Evolutionary conservation across 2,329 filamentous ascomycete genomes (phyloP).

Genomic region (Paecilomyces dactylethromorphus): DNA sequence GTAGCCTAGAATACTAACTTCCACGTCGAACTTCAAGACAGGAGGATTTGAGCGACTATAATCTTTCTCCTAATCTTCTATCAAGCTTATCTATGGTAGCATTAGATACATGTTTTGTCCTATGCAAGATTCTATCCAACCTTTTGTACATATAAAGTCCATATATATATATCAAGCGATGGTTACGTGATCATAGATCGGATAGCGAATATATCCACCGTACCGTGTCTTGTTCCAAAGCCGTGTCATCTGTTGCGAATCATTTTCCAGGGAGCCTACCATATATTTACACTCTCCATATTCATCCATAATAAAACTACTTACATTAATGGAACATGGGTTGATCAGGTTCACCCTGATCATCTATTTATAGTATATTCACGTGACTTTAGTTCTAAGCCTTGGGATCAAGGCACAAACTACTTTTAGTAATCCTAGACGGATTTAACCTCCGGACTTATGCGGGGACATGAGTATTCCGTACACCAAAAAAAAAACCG

Average conservation of each 20-base stretch:
- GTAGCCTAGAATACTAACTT: constrained; percentile 28
- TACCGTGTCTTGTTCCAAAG: background rate
- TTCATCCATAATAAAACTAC: background rate
- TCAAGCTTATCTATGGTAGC: too few species aligned
- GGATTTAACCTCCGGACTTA: background rate
- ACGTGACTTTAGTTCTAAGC: background rate
- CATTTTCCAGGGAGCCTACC: background rate
- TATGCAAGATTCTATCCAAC: too few species aligned
- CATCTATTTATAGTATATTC: background rate
- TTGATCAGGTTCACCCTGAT: background rate
- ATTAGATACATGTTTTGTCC: too few species aligned
- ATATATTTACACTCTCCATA: background rate
- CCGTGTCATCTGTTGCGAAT: background rate
- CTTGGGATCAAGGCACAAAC: background rate
- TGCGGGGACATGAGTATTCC: background rate
- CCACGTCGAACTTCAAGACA: background rate
- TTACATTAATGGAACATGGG: background rate
- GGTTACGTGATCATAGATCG: too few species aligned
- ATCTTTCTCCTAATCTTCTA: background rate
- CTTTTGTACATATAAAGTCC: background rate
- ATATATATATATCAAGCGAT: background rate
- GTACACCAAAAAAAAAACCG: background rate
- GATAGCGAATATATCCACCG: background rate
- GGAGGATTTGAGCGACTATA: background rate
- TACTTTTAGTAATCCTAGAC: background rate